Evolutionary conservation across 768 basidiomycete genomes (phyloP), one percentile per base, ranked within the genome.

Genomic region (Roridomyces roridus): DNA sequence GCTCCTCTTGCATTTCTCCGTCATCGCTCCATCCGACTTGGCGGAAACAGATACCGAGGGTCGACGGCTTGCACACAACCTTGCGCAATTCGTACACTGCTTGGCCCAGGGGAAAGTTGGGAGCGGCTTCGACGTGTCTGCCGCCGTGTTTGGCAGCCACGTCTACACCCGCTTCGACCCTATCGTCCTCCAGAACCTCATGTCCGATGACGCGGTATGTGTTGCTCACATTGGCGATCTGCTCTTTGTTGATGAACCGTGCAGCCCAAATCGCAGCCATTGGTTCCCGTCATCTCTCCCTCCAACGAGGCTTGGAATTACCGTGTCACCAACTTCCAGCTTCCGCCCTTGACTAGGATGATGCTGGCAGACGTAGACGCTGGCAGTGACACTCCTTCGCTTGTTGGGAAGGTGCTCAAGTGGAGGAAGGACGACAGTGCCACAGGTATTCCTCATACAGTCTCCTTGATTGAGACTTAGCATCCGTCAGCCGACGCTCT

Each of bases 81-180:
- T 92, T 39, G 88, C 97, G 5, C 97, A 99, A 69, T 97, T 89
- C 69, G 85, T 94, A 7, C 97, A 99, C 71, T 98, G 95, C 68
- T 79, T 95, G 34, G 97, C 96, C 0, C 97, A 99, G 75, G 97
- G 97, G 36, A 99, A 99, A 74, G 89, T 99, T 15, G 97, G 97
- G 26, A 94, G 92, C 66, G 97, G 97, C 6, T 99, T 99, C 75
- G 97, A 99, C 67, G 92, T 99, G 43, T 87, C 93, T 6, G 85
- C 94, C 0, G 96, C 96, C 1, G 91, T 93, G 3, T 98, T 91
- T 71, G 97, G 97, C 21, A 95, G 94, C 67, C 96, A 98, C 65
- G 68, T 94, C 7, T 99, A 98, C 75, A 89, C 85, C 21, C 85
- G 96, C 41, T 98, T 98, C 70, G 83, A 85, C 67, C 90, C 93